phyloP scores from a whole-genome alignment of 306 rosid species.

The Cicer arietinum region DNA sequence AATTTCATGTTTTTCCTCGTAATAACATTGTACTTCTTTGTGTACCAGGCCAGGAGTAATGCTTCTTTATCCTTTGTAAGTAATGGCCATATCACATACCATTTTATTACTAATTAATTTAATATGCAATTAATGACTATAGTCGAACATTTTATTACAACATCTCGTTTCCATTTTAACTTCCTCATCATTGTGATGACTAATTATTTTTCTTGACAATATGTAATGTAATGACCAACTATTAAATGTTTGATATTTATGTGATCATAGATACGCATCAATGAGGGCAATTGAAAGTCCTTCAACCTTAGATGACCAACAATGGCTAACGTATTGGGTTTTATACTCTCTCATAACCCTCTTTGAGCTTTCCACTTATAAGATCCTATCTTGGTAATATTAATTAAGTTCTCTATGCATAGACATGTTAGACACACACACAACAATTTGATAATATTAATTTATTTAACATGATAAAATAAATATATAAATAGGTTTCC shows the following conservation, averaged over 20 bases:
- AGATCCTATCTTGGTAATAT: conserved; percentile 66
- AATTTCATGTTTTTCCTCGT: not conserved
- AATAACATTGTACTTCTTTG: conserved; percentile 36
- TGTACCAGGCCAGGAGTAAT: conserved; percentile 77
- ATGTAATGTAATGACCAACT: not conserved
- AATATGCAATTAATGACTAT: not conserved
- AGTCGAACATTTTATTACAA: too few species aligned
- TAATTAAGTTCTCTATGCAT: not conserved
- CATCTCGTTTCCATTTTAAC: too few species aligned
- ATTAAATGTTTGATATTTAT: conserved; percentile 12
- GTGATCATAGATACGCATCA: conserved; percentile 72
- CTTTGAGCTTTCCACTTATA: conserved; percentile 77
- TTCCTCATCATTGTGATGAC: too few species aligned
- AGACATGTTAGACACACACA: too few species aligned
- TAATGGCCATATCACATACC: conserved; percentile 9
- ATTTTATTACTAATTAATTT: not conserved
- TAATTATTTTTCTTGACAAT: too few species aligned
- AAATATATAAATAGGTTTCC: conserved; percentile 61
- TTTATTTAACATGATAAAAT: not conserved
- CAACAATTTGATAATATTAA: not conserved
- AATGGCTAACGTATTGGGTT: conserved; percentile 96
- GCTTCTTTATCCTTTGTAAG: conserved; percentile 96
- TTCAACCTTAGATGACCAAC: conserved; percentile 86
- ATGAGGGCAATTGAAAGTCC: conserved; percentile 92
- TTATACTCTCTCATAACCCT: conserved; percentile 77